Conservation (phyloP, 163 green algal genomes). For the Scenedesmus sp. region DNA sequence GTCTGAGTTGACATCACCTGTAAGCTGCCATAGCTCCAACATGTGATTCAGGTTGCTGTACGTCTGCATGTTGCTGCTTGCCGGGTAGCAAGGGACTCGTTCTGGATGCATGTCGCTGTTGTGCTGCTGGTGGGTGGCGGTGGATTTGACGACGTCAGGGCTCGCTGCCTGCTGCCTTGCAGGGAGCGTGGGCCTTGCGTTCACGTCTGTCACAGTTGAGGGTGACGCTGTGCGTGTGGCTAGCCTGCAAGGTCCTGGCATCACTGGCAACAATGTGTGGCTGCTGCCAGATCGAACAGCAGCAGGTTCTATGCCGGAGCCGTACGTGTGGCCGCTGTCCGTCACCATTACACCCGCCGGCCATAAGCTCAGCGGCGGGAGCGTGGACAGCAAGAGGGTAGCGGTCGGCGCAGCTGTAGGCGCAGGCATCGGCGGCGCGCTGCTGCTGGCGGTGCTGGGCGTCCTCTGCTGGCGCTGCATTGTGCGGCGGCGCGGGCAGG, state of each 20-base stretch:
- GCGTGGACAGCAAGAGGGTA: not conserved
- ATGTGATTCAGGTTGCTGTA: not conserved
- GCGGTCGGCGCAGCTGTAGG: not conserved
- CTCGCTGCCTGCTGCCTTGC: not conserved
- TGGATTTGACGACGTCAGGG: not conserved
- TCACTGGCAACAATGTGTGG: slow-evolving; percentile 22
- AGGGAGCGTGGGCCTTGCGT: slow-evolving; percentile 12
- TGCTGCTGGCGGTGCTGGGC: slow-evolving; percentile 1
- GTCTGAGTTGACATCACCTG: too few relatives aligned
- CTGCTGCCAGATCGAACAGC: slow-evolving; percentile 5
- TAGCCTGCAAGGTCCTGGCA: slow-evolving; percentile 16
- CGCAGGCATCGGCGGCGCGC: not conserved
- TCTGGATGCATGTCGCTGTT: too few relatives aligned
- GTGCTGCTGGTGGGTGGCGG: not conserved
- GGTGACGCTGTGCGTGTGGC: not conserved
- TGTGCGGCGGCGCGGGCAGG: not conserved
- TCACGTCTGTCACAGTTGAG: not conserved
- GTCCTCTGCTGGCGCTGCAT: not conserved
- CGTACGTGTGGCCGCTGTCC: not conserved
- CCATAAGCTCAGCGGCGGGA: not conserved
- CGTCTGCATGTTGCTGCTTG: not conserved
- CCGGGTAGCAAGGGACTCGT: too few relatives aligned
- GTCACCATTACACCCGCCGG: not conserved
- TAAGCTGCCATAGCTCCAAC: too few relatives aligned
- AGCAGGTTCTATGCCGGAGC: not conserved